Evolutionary conservation across 306 rosid genomes (phyloP).

Genomic region (Quercus dentata): DNA sequence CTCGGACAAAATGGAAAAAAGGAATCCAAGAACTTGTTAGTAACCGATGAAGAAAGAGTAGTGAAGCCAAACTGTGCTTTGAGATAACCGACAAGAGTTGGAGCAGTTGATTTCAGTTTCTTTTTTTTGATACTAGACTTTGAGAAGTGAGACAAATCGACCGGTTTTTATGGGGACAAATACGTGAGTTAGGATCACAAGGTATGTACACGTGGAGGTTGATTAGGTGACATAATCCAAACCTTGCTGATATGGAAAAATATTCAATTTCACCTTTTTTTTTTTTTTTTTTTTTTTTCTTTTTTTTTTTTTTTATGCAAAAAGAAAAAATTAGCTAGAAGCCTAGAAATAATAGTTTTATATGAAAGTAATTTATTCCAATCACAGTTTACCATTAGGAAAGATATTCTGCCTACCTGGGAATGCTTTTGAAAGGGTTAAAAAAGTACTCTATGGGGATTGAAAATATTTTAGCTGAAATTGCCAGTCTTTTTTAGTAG

Average conservation of each 20-base stretch:
- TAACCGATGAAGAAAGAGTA: neutral
- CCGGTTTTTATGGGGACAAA: constrained; percentile 30
- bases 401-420: too few species aligned
- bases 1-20: neutral
- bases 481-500: too few species aligned
- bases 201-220: constrained; percentile 36
- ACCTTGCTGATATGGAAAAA: neutral
- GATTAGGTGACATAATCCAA: constrained; percentile 4
- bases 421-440: too few species aligned
- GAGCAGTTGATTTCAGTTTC: constrained; percentile 42
- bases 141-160: constrained; percentile 8
- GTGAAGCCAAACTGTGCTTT: constrained; percentile 31
- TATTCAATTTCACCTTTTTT: too few species aligned
- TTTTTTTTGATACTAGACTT: neutral
- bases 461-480: too few species aligned
- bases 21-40: neutral
- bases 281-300: too few species aligned
- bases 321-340: too few species aligned
- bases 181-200: constrained; percentile 22
- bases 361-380: too few species aligned
- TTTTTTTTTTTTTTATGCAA: too few species aligned
- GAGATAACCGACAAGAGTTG: constrained; percentile 44
- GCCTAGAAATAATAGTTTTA: too few species aligned
- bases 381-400: too few species aligned
- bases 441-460: too few species aligned